phyloP scores from a whole-genome alignment of 495 filamentous ascomycete genomes.

The Baudoinia panamericana region DNA sequence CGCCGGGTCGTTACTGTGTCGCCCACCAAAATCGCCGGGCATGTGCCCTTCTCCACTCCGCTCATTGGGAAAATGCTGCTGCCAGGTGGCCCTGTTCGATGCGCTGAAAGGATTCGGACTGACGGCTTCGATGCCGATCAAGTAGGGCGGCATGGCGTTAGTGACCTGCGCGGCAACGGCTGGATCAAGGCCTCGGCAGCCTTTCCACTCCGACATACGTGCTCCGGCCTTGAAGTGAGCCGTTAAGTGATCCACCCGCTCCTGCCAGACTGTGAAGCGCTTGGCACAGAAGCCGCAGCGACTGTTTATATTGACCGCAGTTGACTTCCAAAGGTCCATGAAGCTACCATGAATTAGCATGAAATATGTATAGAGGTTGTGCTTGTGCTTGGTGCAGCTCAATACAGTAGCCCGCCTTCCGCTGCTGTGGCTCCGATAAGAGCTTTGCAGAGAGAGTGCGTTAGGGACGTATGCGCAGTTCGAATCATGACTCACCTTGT shows the following conservation, averaged over 20 bases:
- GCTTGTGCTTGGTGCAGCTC: too few species aligned
- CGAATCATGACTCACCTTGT: too few species aligned
- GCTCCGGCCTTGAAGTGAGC: constrained; percentile 32
- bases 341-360: too few species aligned
- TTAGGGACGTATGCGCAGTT: too few species aligned
- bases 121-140: constrained; percentile 29
- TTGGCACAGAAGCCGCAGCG: constrained; percentile 32
- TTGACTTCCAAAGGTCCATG: constrained; percentile 57
- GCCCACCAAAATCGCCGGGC: too few species aligned
- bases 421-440: too few species aligned
- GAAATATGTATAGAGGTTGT: too few species aligned
- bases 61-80: too few species aligned
- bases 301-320: constrained; percentile 25
- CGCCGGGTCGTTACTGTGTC: too few species aligned
- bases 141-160: constrained; percentile 33
- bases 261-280: constrained; percentile 29
- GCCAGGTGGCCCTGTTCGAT: constrained; percentile 20
- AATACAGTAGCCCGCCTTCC: too few species aligned
- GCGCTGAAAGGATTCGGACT: constrained; percentile 30
- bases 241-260: constrained; percentile 29
- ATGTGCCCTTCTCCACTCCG: too few species aligned
- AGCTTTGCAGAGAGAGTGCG: too few species aligned
- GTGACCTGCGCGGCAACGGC: constrained; percentile 29
- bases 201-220: constrained; percentile 32
- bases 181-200: constrained; percentile 29